Evolutionary conservation across 495 filamentous ascomycete species (phyloP).

Genomic region (Penicillium longicatenatum): DNA sequence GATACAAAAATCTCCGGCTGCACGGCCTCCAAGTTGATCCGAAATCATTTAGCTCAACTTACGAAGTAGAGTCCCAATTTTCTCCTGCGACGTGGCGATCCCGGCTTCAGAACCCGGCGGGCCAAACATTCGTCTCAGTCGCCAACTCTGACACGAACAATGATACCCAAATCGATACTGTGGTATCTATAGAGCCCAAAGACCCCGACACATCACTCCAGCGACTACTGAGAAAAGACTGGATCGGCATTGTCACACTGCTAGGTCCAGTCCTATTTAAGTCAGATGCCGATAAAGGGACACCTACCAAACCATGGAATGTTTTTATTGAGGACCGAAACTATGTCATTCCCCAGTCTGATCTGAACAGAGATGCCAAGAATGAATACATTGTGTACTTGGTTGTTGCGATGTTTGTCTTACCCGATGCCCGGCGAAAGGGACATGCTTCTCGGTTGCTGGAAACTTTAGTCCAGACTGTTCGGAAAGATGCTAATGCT

Average conservation of each 20-base stretch:
- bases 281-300: slow-evolving; percentile 23
- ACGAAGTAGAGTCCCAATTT: slow-evolving; percentile 46
- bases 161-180: background rate
- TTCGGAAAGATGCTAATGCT: slow-evolving; percentile 24
- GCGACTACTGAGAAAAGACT: slow-evolving; percentile 20
- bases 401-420: slow-evolving; percentile 47
- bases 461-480: slow-evolving; percentile 32
- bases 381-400: slow-evolving; percentile 20
- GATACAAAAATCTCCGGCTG: slow-evolving; percentile 31
- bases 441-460: slow-evolving; percentile 47
- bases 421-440: slow-evolving; percentile 39
- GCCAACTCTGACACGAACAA: background rate
- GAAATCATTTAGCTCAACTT: slow-evolving; percentile 50
- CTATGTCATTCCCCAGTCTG: slow-evolving; percentile 8
- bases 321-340: slow-evolving; percentile 12
- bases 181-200: slow-evolving; percentile 9
- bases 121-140: slow-evolving; percentile 44
- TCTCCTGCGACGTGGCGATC: slow-evolving; percentile 41
- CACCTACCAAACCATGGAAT: slow-evolving; percentile 9
- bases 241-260: slow-evolving; percentile 31
- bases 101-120: slow-evolving; percentile 47
- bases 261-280: slow-evolving; percentile 26
- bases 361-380: slow-evolving; percentile 25
- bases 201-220: background rate
- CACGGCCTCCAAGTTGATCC: slow-evolving; percentile 33